Conservation (phyloP, 106 monocot genomes). For the Dendrobium chrysotoxum region DNA sequence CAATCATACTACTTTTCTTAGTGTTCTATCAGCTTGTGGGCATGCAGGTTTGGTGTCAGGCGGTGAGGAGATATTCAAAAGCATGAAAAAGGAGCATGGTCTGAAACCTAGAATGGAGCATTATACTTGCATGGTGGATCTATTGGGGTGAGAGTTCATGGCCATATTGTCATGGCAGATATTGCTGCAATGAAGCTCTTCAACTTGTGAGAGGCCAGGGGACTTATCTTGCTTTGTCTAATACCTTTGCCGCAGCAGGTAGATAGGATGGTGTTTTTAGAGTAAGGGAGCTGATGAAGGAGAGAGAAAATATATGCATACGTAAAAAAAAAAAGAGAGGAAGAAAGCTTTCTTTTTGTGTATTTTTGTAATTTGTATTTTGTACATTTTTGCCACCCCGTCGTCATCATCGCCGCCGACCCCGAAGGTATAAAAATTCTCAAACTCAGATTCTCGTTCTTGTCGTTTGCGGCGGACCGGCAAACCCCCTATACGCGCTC, state of each 20-base stretch:
- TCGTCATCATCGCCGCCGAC: too few species aligned
- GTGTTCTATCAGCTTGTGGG: conserved; percentile 72
- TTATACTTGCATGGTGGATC: conserved; percentile 89
- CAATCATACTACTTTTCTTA: conserved; percentile 68
- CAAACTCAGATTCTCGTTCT: too few species aligned
- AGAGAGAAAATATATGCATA: conserved; percentile 6
- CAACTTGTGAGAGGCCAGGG: conserved; percentile 62
- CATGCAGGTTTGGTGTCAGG: conserved; percentile 58
- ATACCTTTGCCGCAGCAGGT: conserved; percentile 65
- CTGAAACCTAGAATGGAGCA: conserved; percentile 85
- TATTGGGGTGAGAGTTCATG: conserved; percentile 81
- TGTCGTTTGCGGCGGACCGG: too few species aligned
- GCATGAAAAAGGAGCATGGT: conserved; percentile 59
- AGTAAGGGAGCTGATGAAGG: conserved; percentile 80
- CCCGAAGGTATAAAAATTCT: too few species aligned
- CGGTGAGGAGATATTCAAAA: conserved; percentile 55
- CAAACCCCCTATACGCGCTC: too few species aligned
- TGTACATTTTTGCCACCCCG: too few species aligned
- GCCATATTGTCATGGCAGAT: conserved; percentile 63
- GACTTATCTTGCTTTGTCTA: conserved; percentile 90
- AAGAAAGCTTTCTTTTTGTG: too few species aligned
- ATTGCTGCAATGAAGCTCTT: conserved; percentile 73
- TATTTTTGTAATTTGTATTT: too few species aligned
- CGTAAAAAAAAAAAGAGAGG: too few species aligned
- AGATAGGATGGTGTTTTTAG: conserved; percentile 63